Evolutionary conservation across 495 filamentous ascomycete genomes (phyloP).

Genomic region (Aspergillus indologenus): DNA sequence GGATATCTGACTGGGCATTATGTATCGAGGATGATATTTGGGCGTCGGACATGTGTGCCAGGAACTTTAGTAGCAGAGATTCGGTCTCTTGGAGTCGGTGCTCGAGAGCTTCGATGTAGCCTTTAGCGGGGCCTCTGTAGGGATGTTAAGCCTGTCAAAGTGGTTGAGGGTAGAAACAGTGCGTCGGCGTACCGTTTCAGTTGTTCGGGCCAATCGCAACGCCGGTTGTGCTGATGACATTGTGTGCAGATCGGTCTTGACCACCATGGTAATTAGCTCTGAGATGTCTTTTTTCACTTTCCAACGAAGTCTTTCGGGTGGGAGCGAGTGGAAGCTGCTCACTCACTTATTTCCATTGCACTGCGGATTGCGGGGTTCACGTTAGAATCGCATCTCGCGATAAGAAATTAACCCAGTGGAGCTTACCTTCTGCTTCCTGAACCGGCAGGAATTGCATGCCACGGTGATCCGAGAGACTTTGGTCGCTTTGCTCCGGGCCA

Average conservation of each 20-base stretch:
- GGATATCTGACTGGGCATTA: not conserved
- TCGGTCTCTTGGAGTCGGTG: constrained; percentile 40
- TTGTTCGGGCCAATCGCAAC: constrained; percentile 41
- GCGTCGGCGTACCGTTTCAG: constrained; percentile 31
- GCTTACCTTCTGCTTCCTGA: constrained; percentile 39
- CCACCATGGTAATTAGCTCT: not conserved
- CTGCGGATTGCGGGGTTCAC: constrained; percentile 20
- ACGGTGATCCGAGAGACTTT: constrained; percentile 32
- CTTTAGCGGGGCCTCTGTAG: constrained; percentile 37
- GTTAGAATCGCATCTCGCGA: not conserved
- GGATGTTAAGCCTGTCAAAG: not conserved
- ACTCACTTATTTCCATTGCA: constrained; percentile 39
- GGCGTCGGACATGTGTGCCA: constrained; percentile 30
- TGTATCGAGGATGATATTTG: constrained; percentile 26
- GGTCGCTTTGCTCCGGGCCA: constrained; percentile 18
- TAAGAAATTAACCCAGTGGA: not conserved
- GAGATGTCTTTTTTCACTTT: not conserved
- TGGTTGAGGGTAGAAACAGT: not conserved
- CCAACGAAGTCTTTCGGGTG: not conserved
- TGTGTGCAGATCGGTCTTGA: constrained; percentile 36
- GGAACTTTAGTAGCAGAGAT: constrained; percentile 28
- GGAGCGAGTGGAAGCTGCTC: not conserved
- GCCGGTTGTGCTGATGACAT: constrained; percentile 34
- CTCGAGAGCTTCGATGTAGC: constrained; percentile 40
- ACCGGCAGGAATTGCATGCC: constrained; percentile 38